phyloP scores from a whole-genome alignment of 495 filamentous ascomycete genomes.

The Penicillium simplicissimum region DNA sequence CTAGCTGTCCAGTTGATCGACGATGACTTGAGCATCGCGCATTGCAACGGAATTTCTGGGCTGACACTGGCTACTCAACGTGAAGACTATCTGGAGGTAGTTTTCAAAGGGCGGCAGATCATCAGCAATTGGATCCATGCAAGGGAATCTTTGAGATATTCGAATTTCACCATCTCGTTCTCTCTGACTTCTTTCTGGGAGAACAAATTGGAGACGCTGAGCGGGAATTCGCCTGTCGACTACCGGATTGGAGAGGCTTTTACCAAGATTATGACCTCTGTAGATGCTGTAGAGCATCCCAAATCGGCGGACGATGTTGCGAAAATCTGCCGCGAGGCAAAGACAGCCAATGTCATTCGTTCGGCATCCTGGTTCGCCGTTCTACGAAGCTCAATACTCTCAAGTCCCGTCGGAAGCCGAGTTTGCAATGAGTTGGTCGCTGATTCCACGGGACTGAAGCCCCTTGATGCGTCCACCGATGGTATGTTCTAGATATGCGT shows the following conservation, averaged over 20 bases:
- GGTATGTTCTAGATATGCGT: constrained; percentile 36
- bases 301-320: constrained; percentile 38
- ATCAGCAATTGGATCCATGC: constrained; percentile 50
- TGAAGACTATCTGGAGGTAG: constrained; percentile 60
- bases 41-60: constrained; percentile 57
- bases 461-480: constrained; percentile 35
- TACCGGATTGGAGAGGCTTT: constrained; percentile 46
- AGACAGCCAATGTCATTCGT: constrained; percentile 41
- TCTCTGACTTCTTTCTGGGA: constrained; percentile 40
- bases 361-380: constrained; percentile 44
- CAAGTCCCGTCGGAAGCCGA: constrained; percentile 40
- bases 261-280: constrained; percentile 39
- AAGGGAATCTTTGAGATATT: constrained; percentile 17
- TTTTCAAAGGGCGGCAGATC: constrained; percentile 56
- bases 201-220: constrained; percentile 34
- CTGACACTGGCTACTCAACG: constrained; percentile 49
- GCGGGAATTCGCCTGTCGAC: constrained; percentile 32
- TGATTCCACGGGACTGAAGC: constrained; percentile 56
- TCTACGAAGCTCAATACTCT: constrained; percentile 36
- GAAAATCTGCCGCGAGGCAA: constrained; percentile 38
- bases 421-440: constrained; percentile 62
- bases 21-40: constrained; percentile 61
- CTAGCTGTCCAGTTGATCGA: constrained; percentile 59
- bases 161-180: constrained; percentile 23
- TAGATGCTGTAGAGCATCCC: constrained; percentile 24